Conservation (phyloP, 2,329 filamentous ascomycete genomes). For the Raffaelea arxii region DNA sequence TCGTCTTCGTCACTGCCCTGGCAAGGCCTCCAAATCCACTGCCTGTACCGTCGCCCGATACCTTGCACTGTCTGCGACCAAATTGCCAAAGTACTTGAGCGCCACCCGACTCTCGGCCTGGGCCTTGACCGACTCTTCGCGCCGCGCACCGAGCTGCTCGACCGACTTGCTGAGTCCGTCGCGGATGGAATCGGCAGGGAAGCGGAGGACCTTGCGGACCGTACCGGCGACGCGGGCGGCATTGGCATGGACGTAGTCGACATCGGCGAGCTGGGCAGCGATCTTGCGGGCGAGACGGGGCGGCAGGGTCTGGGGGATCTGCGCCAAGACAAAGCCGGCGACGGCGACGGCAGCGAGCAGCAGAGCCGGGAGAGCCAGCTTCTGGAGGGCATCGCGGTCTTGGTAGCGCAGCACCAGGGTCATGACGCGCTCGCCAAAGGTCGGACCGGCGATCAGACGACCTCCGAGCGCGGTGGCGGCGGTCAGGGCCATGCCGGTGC, state of each 20-base stretch:
- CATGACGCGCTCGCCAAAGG: slow-evolving; percentile 91
- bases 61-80: slow-evolving; percentile 56
- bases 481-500: slow-evolving; percentile 90
- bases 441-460: slow-evolving; percentile 69
- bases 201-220: slow-evolving; percentile 79
- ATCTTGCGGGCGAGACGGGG: slow-evolving; percentile 80
- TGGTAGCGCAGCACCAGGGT: slow-evolving; percentile 72
- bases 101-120: slow-evolving; percentile 78
- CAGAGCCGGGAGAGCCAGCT: slow-evolving; percentile 71
- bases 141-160: slow-evolving; percentile 68
- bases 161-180: slow-evolving; percentile 75
- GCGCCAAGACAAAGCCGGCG: slow-evolving; percentile 69
- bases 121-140: slow-evolving; percentile 75
- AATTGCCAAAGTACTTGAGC: slow-evolving; percentile 79
- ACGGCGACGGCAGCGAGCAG: slow-evolving; percentile 65
- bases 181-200: slow-evolving; percentile 78
- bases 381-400: slow-evolving; percentile 70
- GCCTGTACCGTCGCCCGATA: slow-evolving; percentile 40
- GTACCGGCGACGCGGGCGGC: slow-evolving; percentile 73
- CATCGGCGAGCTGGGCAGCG: slow-evolving; percentile 62
- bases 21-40: slow-evolving; percentile 39
- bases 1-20: background rate
- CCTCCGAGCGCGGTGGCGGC: slow-evolving; percentile 78
- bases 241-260: slow-evolving; percentile 92
- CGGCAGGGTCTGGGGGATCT: slow-evolving; percentile 83